These are phyloP conservation scores for Tulasnella calospora DNA, from an alignment of 768 basidiomycete species.

Conservation along the genomic window DNA sequence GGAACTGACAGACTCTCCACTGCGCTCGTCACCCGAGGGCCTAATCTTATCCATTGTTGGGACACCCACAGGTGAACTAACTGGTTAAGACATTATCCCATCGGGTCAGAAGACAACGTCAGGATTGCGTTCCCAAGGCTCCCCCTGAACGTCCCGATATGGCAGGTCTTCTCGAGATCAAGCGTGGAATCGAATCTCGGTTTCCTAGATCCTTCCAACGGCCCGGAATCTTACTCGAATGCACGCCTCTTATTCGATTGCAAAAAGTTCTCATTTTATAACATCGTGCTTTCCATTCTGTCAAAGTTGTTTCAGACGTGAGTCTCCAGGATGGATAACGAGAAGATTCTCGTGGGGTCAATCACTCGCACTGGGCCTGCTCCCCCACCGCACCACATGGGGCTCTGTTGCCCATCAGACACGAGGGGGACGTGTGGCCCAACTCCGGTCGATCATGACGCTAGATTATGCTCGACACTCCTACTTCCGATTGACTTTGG, in stretches of 20 bases:
- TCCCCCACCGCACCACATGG: background rate
- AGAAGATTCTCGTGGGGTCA: background rate
- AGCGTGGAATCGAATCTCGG: conserved; percentile 7
- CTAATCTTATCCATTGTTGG: background rate
- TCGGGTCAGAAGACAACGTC: conserved; percentile 5
- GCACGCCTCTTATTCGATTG: background rate
- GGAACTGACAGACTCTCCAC: background rate
- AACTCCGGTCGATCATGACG: background rate
- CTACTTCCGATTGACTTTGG: background rate
- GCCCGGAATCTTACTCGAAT: background rate
- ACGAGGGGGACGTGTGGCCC: background rate
- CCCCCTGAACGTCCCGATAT: conserved; percentile 2
- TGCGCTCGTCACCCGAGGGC: background rate
- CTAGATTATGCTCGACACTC: background rate
- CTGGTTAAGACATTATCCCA: background rate
- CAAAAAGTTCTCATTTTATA: too few relatives aligned
- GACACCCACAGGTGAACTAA: background rate
- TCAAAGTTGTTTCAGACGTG: background rate
- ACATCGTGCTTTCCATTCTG: too few relatives aligned
- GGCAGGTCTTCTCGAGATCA: conserved; percentile 4
- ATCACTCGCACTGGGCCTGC: background rate
- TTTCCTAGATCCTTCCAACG: background rate
- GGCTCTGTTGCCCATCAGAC: background rate
- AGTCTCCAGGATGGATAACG: background rate
- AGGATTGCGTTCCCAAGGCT: background rate